phyloP scores from a whole-genome alignment of 1,284 basidiomycete genomes.

The Marasmius fiardii region DNA sequence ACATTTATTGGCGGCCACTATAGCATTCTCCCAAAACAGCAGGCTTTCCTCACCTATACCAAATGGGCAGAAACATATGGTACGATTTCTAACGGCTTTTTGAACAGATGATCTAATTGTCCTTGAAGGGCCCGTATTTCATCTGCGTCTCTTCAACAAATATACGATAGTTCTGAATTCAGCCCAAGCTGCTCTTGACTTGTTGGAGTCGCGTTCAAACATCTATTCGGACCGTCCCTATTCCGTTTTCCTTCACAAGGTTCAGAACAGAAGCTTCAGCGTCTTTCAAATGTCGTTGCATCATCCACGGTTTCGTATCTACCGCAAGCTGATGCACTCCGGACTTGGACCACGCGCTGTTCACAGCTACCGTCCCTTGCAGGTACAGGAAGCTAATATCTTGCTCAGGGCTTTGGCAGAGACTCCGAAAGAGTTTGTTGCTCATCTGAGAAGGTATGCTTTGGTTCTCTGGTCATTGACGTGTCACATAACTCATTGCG shows the following conservation, averaged over 20 bases:
- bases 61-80: conserved; percentile 3
- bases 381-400: conserved; percentile 23
- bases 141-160: conserved; percentile 21
- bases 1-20: background rate
- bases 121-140: conserved; percentile 22
- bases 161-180: conserved; percentile 30
- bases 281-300: background rate
- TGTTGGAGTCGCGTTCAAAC: conserved; percentile 28
- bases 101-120: background rate
- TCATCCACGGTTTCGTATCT: background rate
- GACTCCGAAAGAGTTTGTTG: conserved; percentile 25
- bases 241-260: conserved; percentile 4
- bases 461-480: background rate
- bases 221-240: conserved; percentile 31
- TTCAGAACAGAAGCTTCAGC: background rate
- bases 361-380: conserved; percentile 25
- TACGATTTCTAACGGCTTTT: background rate
- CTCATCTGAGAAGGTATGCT: conserved; percentile 27
- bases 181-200: conserved; percentile 23
- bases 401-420: conserved; percentile 26
- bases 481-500: background rate
- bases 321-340: conserved; percentile 24
- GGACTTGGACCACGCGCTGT: conserved; percentile 31
- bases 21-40: background rate
- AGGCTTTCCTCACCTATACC: background rate